Base-by-base conservation (phyloP, 1,139 yeast species). In the Candida dubliniensis region DNA sequence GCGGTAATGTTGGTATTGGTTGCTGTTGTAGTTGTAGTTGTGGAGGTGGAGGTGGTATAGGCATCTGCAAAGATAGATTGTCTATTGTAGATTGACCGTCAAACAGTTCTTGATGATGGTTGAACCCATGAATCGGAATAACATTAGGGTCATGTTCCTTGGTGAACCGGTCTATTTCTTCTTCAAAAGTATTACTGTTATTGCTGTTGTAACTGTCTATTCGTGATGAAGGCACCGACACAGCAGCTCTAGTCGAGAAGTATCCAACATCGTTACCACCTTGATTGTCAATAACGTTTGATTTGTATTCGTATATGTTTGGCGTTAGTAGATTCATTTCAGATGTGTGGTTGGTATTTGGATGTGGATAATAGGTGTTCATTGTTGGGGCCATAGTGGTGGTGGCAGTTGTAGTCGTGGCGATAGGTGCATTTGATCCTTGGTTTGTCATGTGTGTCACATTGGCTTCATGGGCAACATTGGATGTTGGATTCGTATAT, bases 181-280 rank as follows among this genome's bases (percentile, higher is more conserved):
- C 49, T 24, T 47, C 48, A n/a, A 47, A 38, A 23, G 44, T 25
- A 26, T 38, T 46, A 15, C 40, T 43, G 12, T 38, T 39, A 27
- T 18, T 18, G 23, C 23, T 18, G 23, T 46, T 32, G 25, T 37
- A 41, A 27, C 37, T 37, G 11, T 51, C 55, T 14, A 50, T 47
- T 30, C 47, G 43, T 8, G 55, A 51, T 3, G 54, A 50, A 13
- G 55, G 55, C 4, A 50, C 55, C 2, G 55, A 48, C 10, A 48
- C 23, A 8, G 52, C 47, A 8, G 46, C 40, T 29, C 47, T 30
- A 38, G 38, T 40, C 2, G 51, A 36, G 40, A 51, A 51, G 35
- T 50, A 51, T 3, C 41, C 47, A 32, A 26, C 15, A 8, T 38
- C 42, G 5, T 38, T 33, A 26, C 36, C 43, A 4, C 35, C 43